phyloP scores from a whole-genome alignment of 106 monocot genomes.

The Acorus gramineus region DNA sequence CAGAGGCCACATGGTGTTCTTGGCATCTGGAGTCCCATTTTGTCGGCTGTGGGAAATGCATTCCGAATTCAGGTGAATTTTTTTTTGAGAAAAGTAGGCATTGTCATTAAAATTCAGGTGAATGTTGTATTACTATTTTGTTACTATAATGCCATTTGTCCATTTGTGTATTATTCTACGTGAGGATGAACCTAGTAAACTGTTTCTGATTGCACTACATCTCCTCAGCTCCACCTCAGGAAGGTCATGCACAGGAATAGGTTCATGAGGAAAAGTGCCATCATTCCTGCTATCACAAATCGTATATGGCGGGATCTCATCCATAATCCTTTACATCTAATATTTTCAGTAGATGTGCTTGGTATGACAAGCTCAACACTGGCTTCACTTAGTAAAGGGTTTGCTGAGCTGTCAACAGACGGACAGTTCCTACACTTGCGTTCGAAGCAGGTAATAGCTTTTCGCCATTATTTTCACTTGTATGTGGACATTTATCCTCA shows the following conservation, averaged over 20 bases:
- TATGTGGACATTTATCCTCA: too few relatives aligned
- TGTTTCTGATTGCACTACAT: too few relatives aligned
- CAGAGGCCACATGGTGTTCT: conserved; percentile 89
- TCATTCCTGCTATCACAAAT: conserved; percentile 68
- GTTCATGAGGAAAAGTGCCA: conserved; percentile 72
- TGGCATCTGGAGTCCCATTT: conserved; percentile 90
- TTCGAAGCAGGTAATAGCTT: conserved; percentile 64
- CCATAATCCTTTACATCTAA: conserved; percentile 92
- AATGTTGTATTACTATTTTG: too few relatives aligned
- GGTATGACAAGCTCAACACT: conserved; percentile 97
- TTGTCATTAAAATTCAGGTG: too few relatives aligned
- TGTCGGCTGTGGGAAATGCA: conserved; percentile 94
- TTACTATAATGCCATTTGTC: too few relatives aligned
- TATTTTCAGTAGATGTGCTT: conserved; percentile 91
- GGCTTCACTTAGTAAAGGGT: conserved; percentile 96
- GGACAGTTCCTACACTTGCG: conserved; percentile 84
- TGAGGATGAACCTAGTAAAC: too few relatives aligned
- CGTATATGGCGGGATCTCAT: conserved; percentile 94
- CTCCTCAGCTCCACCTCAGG: conserved; percentile 67
- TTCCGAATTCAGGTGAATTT: conserved; percentile 84
- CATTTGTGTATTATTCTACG: too few relatives aligned
- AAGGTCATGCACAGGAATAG: conserved; percentile 75
- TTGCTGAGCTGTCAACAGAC: conserved; percentile 98
- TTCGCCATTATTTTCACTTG: not conserved
- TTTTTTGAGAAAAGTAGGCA: not conserved